These are phyloP conservation scores for Helicocarpus griseus DNA, from an alignment of 2,329 filamentous ascomycete species.

Conservation along the genomic window DNA sequence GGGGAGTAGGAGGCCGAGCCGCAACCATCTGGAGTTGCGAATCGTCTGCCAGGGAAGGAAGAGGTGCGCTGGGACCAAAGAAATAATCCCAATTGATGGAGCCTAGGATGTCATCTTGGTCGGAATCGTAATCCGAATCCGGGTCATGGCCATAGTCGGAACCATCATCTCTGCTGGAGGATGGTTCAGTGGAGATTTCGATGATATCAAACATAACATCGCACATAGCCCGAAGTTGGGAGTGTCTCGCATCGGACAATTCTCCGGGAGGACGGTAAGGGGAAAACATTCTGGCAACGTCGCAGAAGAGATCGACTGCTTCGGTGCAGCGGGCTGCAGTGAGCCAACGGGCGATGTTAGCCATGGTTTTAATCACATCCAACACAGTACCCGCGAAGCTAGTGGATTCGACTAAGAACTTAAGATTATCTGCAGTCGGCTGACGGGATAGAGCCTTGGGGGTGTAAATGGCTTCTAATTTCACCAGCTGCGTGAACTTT, in stretches of 20 bases:
- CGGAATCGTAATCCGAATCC: background rate
- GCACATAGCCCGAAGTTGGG: conserved; percentile 5
- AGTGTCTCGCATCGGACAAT: conserved; percentile 12
- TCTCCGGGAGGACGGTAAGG: conserved; percentile 20
- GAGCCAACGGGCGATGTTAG: conserved; percentile 20
- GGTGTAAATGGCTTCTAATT: background rate
- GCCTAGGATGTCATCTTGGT: background rate
- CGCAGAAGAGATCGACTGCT: conserved; percentile 22
- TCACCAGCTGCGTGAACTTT: background rate
- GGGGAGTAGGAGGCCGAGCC: background rate
- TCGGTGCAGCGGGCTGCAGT: conserved; percentile 18
- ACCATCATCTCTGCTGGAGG: background rate
- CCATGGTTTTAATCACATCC: conserved; percentile 12
- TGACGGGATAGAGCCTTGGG: background rate
- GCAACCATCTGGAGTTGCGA: background rate
- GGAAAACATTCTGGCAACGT: conserved; percentile 18
- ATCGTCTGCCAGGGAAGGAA: background rate
- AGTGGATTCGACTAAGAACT: background rate
- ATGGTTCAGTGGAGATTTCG: background rate
- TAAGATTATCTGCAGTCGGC: background rate
- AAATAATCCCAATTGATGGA: background rate
- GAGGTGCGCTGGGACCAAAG: background rate
- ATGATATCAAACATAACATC: conserved; percentile 7
- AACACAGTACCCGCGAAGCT: conserved; percentile 3
- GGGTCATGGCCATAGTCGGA: background rate